Base-by-base conservation (phyloP, 345 rosid species). In the Eucalyptus rudis region DNA sequence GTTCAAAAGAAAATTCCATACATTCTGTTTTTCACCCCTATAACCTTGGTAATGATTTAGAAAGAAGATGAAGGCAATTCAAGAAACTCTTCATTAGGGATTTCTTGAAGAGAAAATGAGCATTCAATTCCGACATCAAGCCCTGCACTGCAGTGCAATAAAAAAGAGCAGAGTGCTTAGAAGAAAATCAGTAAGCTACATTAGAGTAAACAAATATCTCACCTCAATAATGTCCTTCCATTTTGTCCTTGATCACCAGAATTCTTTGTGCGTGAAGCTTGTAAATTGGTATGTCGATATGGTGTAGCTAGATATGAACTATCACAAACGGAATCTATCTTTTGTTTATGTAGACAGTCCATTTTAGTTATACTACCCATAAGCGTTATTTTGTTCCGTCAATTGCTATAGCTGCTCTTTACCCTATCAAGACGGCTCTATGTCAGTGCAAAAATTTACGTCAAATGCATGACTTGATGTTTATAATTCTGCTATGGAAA, bases 361-460 rank as follows among this genome's bases (percentile, higher is more conserved):
- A 0, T 1, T 20, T 54, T 20, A 0, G 11, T 54, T 51, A 51
- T 51, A 51, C 56, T 51, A 17, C 22, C 56, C 56, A 3, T 51
- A 51, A 51, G 56, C 9, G 22, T 17, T 51, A 51, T 51, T 17
- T 52, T 52, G 58, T 52, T 52, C 58, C 10, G 2, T 52, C 58
- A 52, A 52, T 52, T 52, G 24, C 58, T 0, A 52, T 52, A 52
- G 58, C 58, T 52, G 58, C 4, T 52, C 58, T 52, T 52, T 52
- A 19, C 62, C 62, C 27, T 22, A 56, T 24, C 27, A 24, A 24
- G 62, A 56, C 11, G 62, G 62, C 29, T 56, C 27, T 4, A 24
- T 0, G 27, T 56, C 12, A 4, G 27, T 22, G 62, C 27, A 24
- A 56, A 20, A 22, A 9, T 56, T 56, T 56, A 56, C 62, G 62